A percentile compares a stretch with the other conserved stretches of the same genome.
Evolutionary conservation across 768 basidiomycete species (phyloP).

Genomic region (Rhizopogon roseolus): DNA sequence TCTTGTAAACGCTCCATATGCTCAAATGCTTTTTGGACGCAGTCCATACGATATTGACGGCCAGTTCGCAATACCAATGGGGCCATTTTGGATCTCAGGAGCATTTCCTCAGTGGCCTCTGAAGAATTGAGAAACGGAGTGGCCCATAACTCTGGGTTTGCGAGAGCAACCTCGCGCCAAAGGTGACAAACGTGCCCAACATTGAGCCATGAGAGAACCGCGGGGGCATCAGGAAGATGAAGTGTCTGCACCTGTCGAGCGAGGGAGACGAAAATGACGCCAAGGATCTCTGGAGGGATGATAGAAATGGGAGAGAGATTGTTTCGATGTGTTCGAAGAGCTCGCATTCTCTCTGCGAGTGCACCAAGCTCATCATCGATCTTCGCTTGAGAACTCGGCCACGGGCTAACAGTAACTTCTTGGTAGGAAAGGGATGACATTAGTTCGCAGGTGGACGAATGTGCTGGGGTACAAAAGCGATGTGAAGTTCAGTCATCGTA

Average conservation of each 20-base stretch:
- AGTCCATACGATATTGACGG: constrained; percentile 25
- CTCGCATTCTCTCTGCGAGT: background rate
- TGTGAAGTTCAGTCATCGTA: too few relatives aligned
- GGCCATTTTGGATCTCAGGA: constrained; percentile 40
- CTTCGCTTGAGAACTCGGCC: background rate
- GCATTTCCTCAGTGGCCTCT: constrained; percentile 37
- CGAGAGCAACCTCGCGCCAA: constrained; percentile 37
- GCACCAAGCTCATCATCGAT: constrained; percentile 2
- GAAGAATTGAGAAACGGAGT: constrained; percentile 27
- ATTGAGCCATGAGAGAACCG: background rate
- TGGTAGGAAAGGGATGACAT: background rate
- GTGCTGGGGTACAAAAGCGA: background rate
- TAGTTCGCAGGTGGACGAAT: background rate
- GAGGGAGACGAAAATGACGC: background rate
- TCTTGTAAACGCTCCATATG: constrained; percentile 30
- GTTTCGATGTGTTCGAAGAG: constrained; percentile 5
- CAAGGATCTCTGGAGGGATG: constrained; percentile 7
- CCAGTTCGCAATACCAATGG: constrained; percentile 17
- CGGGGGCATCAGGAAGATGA: too few relatives aligned
- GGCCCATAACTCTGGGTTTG: constrained; percentile 36
- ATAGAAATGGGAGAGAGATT: constrained; percentile 1
- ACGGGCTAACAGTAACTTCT: background rate
- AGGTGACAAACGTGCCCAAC: constrained; percentile 13
- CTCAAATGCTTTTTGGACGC: constrained; percentile 24
- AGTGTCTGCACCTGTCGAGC: background rate